phyloP scores from a whole-genome alignment of 768 basidiomycete species.

The Amanita pseudoporphyria region DNA sequence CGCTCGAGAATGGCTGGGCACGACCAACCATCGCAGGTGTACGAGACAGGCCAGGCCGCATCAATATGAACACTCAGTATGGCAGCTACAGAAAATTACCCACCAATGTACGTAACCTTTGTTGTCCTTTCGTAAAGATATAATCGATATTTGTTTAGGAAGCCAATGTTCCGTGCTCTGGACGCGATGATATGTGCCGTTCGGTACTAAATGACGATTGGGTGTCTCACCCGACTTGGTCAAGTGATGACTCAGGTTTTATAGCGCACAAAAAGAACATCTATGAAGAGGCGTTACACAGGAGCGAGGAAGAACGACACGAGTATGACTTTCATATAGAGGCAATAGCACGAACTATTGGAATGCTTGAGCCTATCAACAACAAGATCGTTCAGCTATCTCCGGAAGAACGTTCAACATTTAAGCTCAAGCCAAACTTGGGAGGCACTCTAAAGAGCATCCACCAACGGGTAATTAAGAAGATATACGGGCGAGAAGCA shows the following conservation, averaged over 20 bases:
- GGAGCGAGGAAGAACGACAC: conserved; percentile 95
- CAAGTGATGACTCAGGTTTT: conserved; percentile 89
- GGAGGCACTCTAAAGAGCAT: conserved; percentile 83
- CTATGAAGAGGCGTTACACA: conserved; percentile 94
- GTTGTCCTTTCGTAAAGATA: background rate
- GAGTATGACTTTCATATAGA: conserved; percentile 99
- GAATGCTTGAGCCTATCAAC: conserved; percentile 83
- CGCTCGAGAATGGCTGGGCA: conserved; percentile 41
- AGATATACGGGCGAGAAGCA: conserved; percentile 87
- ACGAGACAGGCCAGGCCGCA: conserved; percentile 39
- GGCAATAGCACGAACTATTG: conserved; percentile 85
- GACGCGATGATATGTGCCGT: conserved; percentile 94
- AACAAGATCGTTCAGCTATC: conserved; percentile 76
- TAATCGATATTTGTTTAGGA: conserved; percentile 41
- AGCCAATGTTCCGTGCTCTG: conserved; percentile 80
- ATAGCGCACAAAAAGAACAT: conserved; percentile 88
- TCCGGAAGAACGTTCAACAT: conserved; percentile 67
- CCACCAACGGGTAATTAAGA: conserved; percentile 91
- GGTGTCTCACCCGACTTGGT: conserved; percentile 96
- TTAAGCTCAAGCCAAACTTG: conserved; percentile 85
- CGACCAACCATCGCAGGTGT: conserved; percentile 35
- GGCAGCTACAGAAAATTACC: conserved; percentile 91
- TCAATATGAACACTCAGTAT: conserved; percentile 62
- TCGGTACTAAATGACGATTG: conserved; percentile 96
- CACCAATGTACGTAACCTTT: conserved; percentile 46